phyloP scores from a whole-genome alignment of 176 grass and related monocot species.

The Phyllostachys edulis region DNA sequence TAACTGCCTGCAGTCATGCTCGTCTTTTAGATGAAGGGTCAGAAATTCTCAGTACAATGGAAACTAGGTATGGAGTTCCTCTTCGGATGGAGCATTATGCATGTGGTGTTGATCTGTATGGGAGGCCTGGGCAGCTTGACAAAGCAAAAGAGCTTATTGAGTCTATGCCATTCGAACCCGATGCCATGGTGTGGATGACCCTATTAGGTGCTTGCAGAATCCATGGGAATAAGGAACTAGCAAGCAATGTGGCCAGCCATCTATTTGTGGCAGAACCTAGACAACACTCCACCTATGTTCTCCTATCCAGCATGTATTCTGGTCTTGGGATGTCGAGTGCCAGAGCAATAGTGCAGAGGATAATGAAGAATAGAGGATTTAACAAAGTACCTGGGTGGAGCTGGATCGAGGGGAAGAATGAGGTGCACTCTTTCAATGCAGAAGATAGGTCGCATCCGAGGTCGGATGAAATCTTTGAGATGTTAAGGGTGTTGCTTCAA shows the following conservation, averaged over 20 bases:
- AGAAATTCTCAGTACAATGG: constrained; percentile 51
- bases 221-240: constrained; percentile 59
- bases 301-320: constrained; percentile 61
- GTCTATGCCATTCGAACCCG: constrained; percentile 62
- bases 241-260: constrained; percentile 42
- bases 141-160: constrained; percentile 62
- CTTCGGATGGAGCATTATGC: constrained; percentile 73
- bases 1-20: constrained; percentile 57
- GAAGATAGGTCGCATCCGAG: constrained; percentile 54
- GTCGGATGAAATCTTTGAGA: constrained; percentile 47
- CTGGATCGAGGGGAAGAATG: constrained; percentile 66
- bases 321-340: constrained; percentile 66
- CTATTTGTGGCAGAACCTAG: constrained; percentile 43
- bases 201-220: constrained; percentile 50
- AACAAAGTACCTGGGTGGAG: constrained; percentile 77
- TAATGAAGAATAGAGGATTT: constrained; percentile 61
- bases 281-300: constrained; percentile 67
- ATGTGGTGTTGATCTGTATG: constrained; percentile 66
- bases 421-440: constrained; percentile 67
- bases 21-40: constrained; percentile 61
- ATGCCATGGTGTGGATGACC: too few relatives aligned
- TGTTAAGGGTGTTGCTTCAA: constrained; percentile 39
- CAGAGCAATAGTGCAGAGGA: constrained; percentile 54
- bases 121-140: constrained; percentile 58
- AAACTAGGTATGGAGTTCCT: constrained; percentile 43